Evolutionary conservation across 176 grass and related monocot species (phyloP), one percentile per base, ranked within the genome.

Genomic region (Leersia perrieri): DNA sequence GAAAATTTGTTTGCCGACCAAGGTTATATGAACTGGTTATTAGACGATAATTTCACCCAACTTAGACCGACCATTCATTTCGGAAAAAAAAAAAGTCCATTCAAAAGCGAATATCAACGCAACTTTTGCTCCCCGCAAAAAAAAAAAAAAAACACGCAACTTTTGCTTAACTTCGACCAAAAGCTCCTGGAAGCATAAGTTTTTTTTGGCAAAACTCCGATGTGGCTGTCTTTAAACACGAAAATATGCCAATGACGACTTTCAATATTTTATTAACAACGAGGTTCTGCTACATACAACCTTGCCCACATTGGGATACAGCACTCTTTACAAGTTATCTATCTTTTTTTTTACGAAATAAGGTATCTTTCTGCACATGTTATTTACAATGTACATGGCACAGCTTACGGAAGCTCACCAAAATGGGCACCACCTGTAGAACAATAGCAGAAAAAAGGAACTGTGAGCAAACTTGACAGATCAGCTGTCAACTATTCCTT

Each of bases 381-480:
- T 89, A 91, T 93, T 82, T 78, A 90, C 93, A 95, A 40, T 87
- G 64, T 85, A 89, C 86, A 89, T 28, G 63, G 18, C 42, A 64
- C 29, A 68, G 66, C 33, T 71, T 57, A 72, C 71, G 27, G 34
- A 33, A 69, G 47, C 51, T 97, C 88, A 97, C 94, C 94, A 97
- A 78, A 97, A 97, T 11, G 91, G 94, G 47, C 94, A 97, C 94
- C 94, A 97, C 86, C 94, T 97, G 87, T 58, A 4, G 58, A 87
- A 91, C 41, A n/a, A 82, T 72, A 72, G 67, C 51, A 82, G 12
- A 87, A 42, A 72, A 13, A 94, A 64, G 67, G 13, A 68, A 68
- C 60, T 32, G 39, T 80, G 18, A 79, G 69, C 47, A 68, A 45
- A n/a, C 8, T 4, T 60, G 20, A 45, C 14, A 82, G 72, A 80